Evolutionary conservation across 2,329 filamentous ascomycete species (phyloP), one percentile per base, ranked within the genome.

Genomic region (Neoscytalidium dimidiatum): DNA sequence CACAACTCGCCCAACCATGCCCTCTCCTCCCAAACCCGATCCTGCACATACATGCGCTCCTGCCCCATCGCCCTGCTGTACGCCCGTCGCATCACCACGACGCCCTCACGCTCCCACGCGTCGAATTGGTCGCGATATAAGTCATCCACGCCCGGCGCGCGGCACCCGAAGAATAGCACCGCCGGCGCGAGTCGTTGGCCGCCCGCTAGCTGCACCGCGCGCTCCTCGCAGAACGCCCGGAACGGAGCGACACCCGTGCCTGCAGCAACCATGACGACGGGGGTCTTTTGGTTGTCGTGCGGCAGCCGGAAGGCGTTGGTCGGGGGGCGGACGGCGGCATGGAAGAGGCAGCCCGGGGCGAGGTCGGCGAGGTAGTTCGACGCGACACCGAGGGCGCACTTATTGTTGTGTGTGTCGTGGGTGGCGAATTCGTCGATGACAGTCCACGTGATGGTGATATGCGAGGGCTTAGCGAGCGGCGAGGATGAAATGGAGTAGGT

Each of bases 401-500:
- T 53, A 26, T 65, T 79, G 56, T 86, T 82, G 64, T 90, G 81
- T 1, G 92, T 82, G 13, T 83, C 83, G 78, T 89, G 91, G 5
- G 88, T 92, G n/a, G n/a, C n/a, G n/a, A n/a, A n/a, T n/a, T n/a
- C n/a, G n/a, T n/a, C n/a, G n/a, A n/a, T n/a, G 29, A 92, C 80
- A 0, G 87, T 86, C 35, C 83, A 82, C 60, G 79, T 80, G 8
- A 78, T 77, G 0, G 84, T 64, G 26, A 65, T 62, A 1, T n/a
- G 33, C 7, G 43, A 44, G 44, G 48, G 13, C 26, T 58, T 2
- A 4, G 66, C 65, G 0, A 91, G 80, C 0, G 90, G 88, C 0
- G 89, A 91, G 0, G 90, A 92, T 1, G 90, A 91, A 71, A 92
- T 91, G 58, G 86, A 90, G 80, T 92, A 92, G 74, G 90, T 88